Conservation (phyloP, 1,139 yeast genomes). For the Yamadazyma trypodendri region DNA sequence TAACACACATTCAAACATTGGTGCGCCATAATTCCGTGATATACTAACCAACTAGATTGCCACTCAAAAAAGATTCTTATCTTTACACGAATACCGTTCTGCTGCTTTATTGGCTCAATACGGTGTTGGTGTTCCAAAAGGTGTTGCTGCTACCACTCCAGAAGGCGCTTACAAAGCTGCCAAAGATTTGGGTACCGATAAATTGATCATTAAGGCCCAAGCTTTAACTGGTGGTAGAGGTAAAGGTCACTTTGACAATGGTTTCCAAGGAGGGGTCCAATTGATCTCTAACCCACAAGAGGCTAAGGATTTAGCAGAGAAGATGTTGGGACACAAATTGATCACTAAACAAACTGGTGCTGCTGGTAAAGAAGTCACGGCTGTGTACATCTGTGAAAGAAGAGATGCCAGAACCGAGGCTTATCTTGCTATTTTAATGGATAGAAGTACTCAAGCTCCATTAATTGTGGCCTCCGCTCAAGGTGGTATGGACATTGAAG, state of each 20-base stretch:
- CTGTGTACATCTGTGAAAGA: slow-evolving; percentile 94
- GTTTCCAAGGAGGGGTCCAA: slow-evolving; percentile 96
- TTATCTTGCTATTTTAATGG: slow-evolving; percentile 91
- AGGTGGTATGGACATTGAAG: slow-evolving; percentile 99
- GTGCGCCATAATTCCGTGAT: neutral
- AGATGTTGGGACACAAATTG: slow-evolving; percentile 90
- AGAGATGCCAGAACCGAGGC: slow-evolving; percentile 94
- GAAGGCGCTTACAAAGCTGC: slow-evolving; percentile 87
- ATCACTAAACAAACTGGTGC: slow-evolving; percentile 98
- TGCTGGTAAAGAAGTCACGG: slow-evolving; percentile 95
- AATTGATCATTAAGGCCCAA: slow-evolving; percentile 95
- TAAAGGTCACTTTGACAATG: slow-evolving; percentile 95
- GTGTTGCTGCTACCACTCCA: slow-evolving; percentile 87
- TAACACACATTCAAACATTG: neutral
- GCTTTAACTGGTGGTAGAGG: slow-evolving; percentile 99
- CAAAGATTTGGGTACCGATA: slow-evolving; percentile 60
- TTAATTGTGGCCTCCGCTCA: slow-evolving; percentile 94
- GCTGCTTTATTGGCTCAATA: slow-evolving; percentile 80
- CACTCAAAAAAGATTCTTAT: slow-evolving; percentile 63
- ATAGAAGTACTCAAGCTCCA: slow-evolving; percentile 87
- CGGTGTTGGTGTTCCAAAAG: slow-evolving; percentile 90
- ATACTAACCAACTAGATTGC: slow-evolving; percentile 17
- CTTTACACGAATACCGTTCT: slow-evolving; percentile 95
- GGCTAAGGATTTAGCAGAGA: slow-evolving; percentile 80
- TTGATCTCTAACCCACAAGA: slow-evolving; percentile 83